Evolutionary conservation across 371 early-diverging fungal genomes (phyloP).

Genomic region (Phascolomyces articulosus): DNA sequence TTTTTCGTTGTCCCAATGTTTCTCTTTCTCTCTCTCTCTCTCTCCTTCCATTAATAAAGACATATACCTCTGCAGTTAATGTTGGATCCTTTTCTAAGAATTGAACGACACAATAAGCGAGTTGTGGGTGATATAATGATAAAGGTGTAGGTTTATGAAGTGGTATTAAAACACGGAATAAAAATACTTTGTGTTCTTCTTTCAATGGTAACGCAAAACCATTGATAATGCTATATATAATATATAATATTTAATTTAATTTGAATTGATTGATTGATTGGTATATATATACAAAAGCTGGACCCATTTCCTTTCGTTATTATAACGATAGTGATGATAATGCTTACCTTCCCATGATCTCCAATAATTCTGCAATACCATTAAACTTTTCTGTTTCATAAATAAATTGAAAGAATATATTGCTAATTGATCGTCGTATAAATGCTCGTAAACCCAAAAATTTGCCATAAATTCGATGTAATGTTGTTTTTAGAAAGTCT

Average conservation of each 20-base stretch:
- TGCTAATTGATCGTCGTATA: constrained; percentile 94
- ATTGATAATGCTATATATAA: constrained; percentile 84
- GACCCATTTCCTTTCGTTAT: too few relatives aligned
- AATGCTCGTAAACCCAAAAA: constrained; percentile 94
- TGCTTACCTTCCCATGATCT: constrained; percentile 86
- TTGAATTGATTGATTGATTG: too few relatives aligned
- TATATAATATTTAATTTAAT: too few relatives aligned
- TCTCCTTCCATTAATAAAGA: not conserved
- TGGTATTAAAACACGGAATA: constrained; percentile 90
- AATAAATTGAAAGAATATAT: constrained; percentile 95
- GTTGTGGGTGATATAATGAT: constrained; percentile 92
- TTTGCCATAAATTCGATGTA: constrained; percentile 98
- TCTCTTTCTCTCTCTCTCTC: too few relatives aligned
- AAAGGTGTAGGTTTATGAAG: constrained; percentile 94
- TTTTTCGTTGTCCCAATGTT: too few relatives aligned
- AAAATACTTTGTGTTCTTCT: constrained; percentile 96
- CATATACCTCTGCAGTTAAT: constrained; percentile 79
- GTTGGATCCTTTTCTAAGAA: constrained; percentile 96
- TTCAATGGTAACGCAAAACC: constrained; percentile 97
- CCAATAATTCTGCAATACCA: constrained; percentile 96
- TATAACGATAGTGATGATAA: too few relatives aligned
- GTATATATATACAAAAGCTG: too few relatives aligned
- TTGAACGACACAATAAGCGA: constrained; percentile 97
- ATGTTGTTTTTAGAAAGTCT: constrained; percentile 95
- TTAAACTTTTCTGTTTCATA: constrained; percentile 96